Base-by-base conservation (phyloP, 192 early-diverging fungal species). In the Cetraspora pellucida region DNA sequence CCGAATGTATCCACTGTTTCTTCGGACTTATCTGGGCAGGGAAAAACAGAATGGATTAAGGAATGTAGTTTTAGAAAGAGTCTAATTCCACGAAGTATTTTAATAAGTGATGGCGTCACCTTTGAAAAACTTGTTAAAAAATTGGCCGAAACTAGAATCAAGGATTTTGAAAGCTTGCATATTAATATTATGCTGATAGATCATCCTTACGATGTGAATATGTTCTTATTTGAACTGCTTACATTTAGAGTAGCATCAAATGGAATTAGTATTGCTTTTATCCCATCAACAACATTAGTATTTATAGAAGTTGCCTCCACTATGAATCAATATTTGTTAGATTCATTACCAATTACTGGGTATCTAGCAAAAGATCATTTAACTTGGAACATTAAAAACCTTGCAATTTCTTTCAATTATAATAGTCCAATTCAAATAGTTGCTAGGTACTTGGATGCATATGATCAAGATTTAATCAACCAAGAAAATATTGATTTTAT, bases 271-370 rank as follows among this genome's bases (percentile, higher is more conserved):
- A 74, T 78, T n/a, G 71, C 77, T 31, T 25, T 14, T 0, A 3
- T 78, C 19, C 77, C 66, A n/a, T 4, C 4, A 7, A 59, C 27
- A 45, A 73, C 16, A 9, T 25, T 11, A 17, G 14, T 72, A 17
- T 78, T 75, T 58, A 78, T 78, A 21, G 77, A 78, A 50, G 21
- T 78, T n/a, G 72, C 70, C 1, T 78, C 77, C 3, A 73, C 70
- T 46, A 47, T 55, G 14, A 43, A 75, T 16, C 77, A 74, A 52
- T 17, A 74, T 55, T 50, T 78, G 11, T 30, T 63, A 52, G 30
- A 74, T 37, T 74, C 77, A 0, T 4, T 78, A 13, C 37, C 55
- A 30, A 49, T 78, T 14, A 9, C 37, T 11, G 27, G 55, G 14
- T 72, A 54, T 65, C n/a, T 78, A 16, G 13, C 16, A 16, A 27